Percentiles rank a stretch among this genome's conserved stretches.
These are phyloP conservation scores for Plasmodium adleri DNA, from an alignment of 169 alveolate species.

Conservation along the genomic window DNA sequence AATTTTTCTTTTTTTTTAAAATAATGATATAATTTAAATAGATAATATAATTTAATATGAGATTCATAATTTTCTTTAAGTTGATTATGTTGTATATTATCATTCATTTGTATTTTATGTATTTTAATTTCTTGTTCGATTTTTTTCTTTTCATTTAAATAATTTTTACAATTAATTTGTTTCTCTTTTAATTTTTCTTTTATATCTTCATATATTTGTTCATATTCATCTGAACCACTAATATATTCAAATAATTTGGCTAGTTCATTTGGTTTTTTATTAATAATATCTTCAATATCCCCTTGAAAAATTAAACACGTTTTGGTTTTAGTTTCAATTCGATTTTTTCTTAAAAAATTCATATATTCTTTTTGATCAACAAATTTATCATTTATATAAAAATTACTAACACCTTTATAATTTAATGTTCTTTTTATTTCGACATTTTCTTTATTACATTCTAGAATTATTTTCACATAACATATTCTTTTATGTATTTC, in stretches of 20 bases:
- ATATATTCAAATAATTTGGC: conserved; percentile 91
- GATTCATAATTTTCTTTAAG: conserved; percentile 45
- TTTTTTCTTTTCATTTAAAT: conserved; percentile 56
- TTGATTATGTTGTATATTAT: conserved; percentile 57
- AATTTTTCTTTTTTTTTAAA: conserved; percentile 37
- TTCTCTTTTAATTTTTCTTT: conserved; percentile 60
- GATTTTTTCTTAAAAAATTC: conserved; percentile 76
- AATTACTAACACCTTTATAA: conserved; percentile 85
- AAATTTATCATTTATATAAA: conserved; percentile 86
- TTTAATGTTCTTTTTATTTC: conserved; percentile 88
- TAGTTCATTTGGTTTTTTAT: conserved; percentile 90
- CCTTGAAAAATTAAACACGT: conserved; percentile 93
- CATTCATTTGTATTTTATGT: conserved; percentile 42
- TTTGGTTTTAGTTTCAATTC: conserved; percentile 84
- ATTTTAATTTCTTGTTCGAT: conserved; percentile 64
- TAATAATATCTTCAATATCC: conserved; percentile 90
- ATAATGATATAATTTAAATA: conserved; percentile 46
- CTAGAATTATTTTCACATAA: conserved; percentile 86
- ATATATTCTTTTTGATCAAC: conserved; percentile 83
- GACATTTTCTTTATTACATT: conserved; percentile 81
- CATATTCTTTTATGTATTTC: conserved; percentile 72
- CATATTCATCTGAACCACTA: conserved; percentile 89
- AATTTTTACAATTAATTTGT: conserved; percentile 53
- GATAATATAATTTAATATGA: conserved; percentile 17
- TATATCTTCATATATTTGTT: conserved; percentile 71